phyloP scores from a whole-genome alignment of 495 filamentous ascomycete species.

The Hyaloscypha finlandica region DNA sequence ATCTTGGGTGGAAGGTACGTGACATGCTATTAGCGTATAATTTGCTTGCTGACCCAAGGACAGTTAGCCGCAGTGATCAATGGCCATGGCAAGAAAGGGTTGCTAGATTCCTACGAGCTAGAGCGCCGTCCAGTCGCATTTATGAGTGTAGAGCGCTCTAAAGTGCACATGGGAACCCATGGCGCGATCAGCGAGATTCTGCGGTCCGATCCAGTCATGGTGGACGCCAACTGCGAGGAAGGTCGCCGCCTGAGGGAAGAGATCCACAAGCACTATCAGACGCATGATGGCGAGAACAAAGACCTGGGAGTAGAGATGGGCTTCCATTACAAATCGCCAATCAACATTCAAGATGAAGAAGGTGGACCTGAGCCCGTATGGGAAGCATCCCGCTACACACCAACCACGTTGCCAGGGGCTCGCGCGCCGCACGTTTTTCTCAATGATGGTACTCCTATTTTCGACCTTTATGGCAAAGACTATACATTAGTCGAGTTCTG shows the following conservation, averaged over 20 bases:
- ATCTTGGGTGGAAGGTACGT: slow-evolving; percentile 41
- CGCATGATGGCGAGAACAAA: slow-evolving; percentile 13
- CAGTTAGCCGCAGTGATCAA: slow-evolving; percentile 32
- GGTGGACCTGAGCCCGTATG: slow-evolving; percentile 21
- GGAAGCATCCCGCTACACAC: slow-evolving; percentile 26
- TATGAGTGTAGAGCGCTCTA: slow-evolving; percentile 8
- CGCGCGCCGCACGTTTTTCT: slow-evolving; percentile 41
- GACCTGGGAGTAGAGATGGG: slow-evolving; percentile 37
- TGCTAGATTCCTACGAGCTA: slow-evolving; percentile 31
- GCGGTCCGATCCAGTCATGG: neutral
- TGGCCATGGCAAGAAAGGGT: slow-evolving; percentile 22
- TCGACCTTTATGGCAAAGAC: slow-evolving; percentile 35
- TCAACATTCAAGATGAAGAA: slow-evolving; percentile 27
- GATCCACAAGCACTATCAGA: neutral
- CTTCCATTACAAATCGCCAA: slow-evolving; percentile 31
- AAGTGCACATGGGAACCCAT: neutral
- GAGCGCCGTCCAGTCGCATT: slow-evolving; percentile 32
- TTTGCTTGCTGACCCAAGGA: too few relatives aligned
- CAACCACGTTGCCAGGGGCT: slow-evolving; percentile 36
- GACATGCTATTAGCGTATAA: too few relatives aligned
- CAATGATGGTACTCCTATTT: slow-evolving; percentile 33
- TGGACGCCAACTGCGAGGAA: neutral
- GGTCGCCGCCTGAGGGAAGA: neutral
- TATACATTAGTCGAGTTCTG: slow-evolving; percentile 38
- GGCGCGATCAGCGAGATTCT: neutral